Base-by-base conservation (phyloP, 169 alveolate genomes). In the Prorocentrum cordatum region DNA sequence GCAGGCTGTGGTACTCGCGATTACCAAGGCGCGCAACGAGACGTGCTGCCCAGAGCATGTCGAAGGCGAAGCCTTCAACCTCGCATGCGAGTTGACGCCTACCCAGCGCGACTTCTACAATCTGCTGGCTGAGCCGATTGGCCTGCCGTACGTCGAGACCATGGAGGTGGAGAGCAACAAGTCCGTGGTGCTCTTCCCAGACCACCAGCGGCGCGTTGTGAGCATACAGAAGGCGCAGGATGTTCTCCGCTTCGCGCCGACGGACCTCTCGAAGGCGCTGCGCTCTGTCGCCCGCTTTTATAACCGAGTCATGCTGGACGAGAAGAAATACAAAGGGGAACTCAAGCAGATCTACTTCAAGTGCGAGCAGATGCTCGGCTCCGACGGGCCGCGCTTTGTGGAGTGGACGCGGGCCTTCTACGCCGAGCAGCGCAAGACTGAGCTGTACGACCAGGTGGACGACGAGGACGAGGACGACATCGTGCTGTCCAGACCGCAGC, bases 221-320 rank as follows among this genome's bases (percentile, higher is more conserved):
- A 0, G 72, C 42, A 18, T 27, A 39, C 0, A 36, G 66, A 29
- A 22, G 66, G 66, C 83, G 39, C 42, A 39, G 83, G 83, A 71
- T 22, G 66, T 82, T 27, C 75, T 82, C 12, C 77, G 91, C 9
- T 82, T 79, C 80, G 45, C 91, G 20, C 91, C 91, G 29, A 82
- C 91, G 26, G 61, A 39, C 6, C 42, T 82, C 59, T 62, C 32
- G 54, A 82, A 82, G 22, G 91, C 91, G 45, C 31, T 82, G 68
- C 79, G 91, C 29, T 82, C 91, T 26, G 91, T 82, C 47, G 91
- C 91, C n/a, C 91, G 91, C 2, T 82, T 82, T 80, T 82, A 82
- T 31, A 80, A 82, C 67, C 91, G 91, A 33, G n/a, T 82, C 80
- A 82, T 82, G 91, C 58, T 82, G 66, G 91, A 82, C 3, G 73